Percentiles rank a stretch among this genome's conserved stretches.
Conservation (phyloP, 805 yeast genomes). For the Barnettozyma sucrosica region DNA sequence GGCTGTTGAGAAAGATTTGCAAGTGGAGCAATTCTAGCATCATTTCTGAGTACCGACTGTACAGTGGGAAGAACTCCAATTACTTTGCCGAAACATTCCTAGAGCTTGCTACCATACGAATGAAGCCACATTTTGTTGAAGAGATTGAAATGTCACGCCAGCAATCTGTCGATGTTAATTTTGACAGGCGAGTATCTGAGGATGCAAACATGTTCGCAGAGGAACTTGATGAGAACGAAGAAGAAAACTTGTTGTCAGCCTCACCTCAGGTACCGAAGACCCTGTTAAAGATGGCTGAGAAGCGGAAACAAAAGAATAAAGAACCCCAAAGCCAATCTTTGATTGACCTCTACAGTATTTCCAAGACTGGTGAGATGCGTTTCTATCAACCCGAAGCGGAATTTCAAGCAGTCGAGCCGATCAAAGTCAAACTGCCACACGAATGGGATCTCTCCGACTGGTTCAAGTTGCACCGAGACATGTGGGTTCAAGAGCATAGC, state of each 20-base stretch:
- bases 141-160: constrained; percentile 6
- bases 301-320: constrained; percentile 28
- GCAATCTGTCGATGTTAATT: constrained; percentile 24
- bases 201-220: constrained; percentile 11
- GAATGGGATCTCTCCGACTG: constrained; percentile 66
- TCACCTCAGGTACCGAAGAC: constrained; percentile 69
- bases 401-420: constrained; percentile 16
- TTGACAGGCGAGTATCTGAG: constrained; percentile 10
- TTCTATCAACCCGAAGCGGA: constrained; percentile 19
- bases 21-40: constrained; percentile 87
- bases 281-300: constrained; percentile 48
- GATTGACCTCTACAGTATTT: constrained; percentile 4
- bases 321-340: constrained; percentile 4
- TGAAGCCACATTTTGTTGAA: constrained; percentile 20
- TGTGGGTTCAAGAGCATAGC: constrained; percentile 48
- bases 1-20: constrained; percentile 74
- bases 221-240: constrained; percentile 19
- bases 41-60: constrained; percentile 77
- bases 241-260: constrained; percentile 38
- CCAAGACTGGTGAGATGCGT: constrained; percentile 9
- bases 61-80: constrained; percentile 64
- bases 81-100: constrained; percentile 78
- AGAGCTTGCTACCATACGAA: constrained; percentile 60
- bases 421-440: constrained; percentile 40
- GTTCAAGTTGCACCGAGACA: constrained; percentile 59